Evolutionary conservation across 805 yeast genomes (phyloP).

Genomic region (Blastobotrys muscicola): DNA sequence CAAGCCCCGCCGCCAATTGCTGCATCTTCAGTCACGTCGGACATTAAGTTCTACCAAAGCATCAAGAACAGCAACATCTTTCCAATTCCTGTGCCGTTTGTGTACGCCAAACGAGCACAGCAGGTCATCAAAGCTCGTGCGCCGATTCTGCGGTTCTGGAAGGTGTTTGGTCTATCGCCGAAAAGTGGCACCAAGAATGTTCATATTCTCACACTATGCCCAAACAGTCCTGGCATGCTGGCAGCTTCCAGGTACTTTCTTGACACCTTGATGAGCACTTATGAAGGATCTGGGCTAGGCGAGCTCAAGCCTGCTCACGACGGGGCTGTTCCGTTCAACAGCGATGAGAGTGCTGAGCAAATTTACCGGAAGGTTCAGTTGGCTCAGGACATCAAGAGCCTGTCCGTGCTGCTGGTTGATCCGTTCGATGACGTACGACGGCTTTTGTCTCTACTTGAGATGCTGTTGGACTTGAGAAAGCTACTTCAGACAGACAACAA

Average conservation of each 20-base stretch:
- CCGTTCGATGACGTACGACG: slow-evolving; percentile 12
- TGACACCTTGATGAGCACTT: slow-evolving; percentile 21
- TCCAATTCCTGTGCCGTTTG: slow-evolving; percentile 13
- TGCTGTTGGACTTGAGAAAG: slow-evolving; percentile 14
- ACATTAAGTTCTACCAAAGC: not conserved
- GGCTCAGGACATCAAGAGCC: slow-evolving; percentile 1
- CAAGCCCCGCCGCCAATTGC: not conserved
- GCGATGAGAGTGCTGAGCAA: too few species aligned
- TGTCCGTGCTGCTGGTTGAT: slow-evolving; percentile 14
- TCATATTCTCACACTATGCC: slow-evolving; percentile 21
- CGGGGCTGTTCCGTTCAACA: too few species aligned
- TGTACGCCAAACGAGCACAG: slow-evolving; percentile 11
- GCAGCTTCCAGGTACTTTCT: slow-evolving; percentile 19
- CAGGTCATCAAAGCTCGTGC: slow-evolving; percentile 27
- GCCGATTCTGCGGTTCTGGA: slow-evolving; percentile 32
- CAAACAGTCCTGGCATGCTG: slow-evolving; percentile 18
- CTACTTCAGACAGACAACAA: slow-evolving; percentile 10
- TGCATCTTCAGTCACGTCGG: not conserved
- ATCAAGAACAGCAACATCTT: slow-evolving; percentile 6
- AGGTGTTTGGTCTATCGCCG: slow-evolving; percentile 29
- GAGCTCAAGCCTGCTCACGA: slow-evolving; percentile 10
- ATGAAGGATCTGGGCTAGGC: slow-evolving; percentile 30
- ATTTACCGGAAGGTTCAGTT: too few species aligned
- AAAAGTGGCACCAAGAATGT: slow-evolving; percentile 23
- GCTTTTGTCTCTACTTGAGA: slow-evolving; percentile 20